phyloP scores from a whole-genome alignment of 208 protist genomes.

The Naegleria gruberi region DNA sequence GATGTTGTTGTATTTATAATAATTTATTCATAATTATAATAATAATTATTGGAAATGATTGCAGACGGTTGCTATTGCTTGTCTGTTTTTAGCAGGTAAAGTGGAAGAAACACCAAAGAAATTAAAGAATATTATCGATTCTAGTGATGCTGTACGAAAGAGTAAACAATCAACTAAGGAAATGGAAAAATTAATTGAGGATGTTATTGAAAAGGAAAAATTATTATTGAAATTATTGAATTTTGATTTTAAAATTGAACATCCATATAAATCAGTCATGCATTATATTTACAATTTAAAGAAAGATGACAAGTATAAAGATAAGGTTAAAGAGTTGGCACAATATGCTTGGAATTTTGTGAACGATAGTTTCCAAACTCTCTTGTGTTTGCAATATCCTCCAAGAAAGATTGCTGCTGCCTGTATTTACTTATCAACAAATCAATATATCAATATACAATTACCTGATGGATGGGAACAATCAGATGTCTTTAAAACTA shows the following conservation, averaged over 20 bases:
- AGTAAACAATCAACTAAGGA: constrained; percentile 30
- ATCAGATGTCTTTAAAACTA: not conserved
- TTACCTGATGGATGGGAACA: not conserved
- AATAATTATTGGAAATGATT: no score
- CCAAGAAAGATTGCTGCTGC: constrained; percentile 45
- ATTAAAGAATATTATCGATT: constrained; percentile 46
- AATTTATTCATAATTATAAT: no score
- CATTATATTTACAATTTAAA: constrained; percentile 28
- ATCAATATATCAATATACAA: not conserved
- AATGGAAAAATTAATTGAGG: constrained; percentile 37
- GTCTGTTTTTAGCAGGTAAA: constrained; percentile 62
- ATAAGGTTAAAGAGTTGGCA: constrained; percentile 36
- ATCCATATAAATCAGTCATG: constrained; percentile 50
- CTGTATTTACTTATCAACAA: constrained; percentile 40
- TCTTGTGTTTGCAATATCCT: constrained; percentile 50
- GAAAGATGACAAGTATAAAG: constrained; percentile 18
- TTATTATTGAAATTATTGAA: constrained; percentile 47
- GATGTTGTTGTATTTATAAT: no score
- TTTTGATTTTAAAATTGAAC: constrained; percentile 53
- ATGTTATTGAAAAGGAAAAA: constrained; percentile 45
- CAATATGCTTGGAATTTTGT: constrained; percentile 61
- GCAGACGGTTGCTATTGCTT: constrained; percentile 45
- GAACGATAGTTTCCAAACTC: constrained; percentile 51
- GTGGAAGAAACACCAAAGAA: constrained; percentile 65
- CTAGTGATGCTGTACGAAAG: constrained; percentile 30